Percentiles rank a stretch among this genome's conserved stretches.
Conservation (phyloP, 257 asterid genomes). For the Plantago ovata region DNA sequence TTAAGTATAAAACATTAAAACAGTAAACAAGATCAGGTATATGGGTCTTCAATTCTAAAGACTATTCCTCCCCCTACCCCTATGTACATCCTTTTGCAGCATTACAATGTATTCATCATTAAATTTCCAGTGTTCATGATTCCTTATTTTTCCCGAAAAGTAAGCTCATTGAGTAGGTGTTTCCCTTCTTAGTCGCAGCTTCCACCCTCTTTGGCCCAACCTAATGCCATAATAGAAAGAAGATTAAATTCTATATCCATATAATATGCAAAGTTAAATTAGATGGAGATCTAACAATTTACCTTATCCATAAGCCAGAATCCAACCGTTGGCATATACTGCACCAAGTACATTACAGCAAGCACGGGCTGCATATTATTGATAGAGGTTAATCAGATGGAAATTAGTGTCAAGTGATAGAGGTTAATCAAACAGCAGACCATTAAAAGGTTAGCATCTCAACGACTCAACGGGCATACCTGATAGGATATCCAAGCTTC, state of each 20-base stretch:
- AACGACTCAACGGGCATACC: slow-evolving; percentile 30
- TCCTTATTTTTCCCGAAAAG: slow-evolving; percentile 66
- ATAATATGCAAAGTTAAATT: slow-evolving; percentile 10
- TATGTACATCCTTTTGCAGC: no score
- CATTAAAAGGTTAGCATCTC: slow-evolving; percentile 10
- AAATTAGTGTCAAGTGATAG: neutral
- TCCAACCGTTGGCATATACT: slow-evolving; percentile 77
- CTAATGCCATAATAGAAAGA: slow-evolving; percentile 35
- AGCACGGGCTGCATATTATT: slow-evolving; percentile 76
- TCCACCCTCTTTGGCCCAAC: slow-evolving; percentile 78
- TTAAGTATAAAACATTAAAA: no score
- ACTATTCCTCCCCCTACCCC: no score
- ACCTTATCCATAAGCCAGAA: slow-evolving; percentile 99
- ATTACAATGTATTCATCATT: neutral
- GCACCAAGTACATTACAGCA: slow-evolving; percentile 86
- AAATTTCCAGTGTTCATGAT: slow-evolving; percentile 18
- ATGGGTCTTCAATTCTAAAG: no score
- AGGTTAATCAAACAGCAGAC: neutral
- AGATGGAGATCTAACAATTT: slow-evolving; percentile 1
- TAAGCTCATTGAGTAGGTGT: slow-evolving; percentile 72
- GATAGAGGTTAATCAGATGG: neutral
- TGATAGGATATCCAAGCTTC: slow-evolving; percentile 98
- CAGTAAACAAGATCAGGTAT: no score
- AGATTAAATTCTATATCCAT: slow-evolving; percentile 5
- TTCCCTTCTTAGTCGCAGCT: slow-evolving; percentile 74